Percentiles rank a stretch among this genome's conserved stretches.
Evolutionary conservation across 179 eudicot species (phyloP).

Genomic region (Gypsophila paniculata): DNA sequence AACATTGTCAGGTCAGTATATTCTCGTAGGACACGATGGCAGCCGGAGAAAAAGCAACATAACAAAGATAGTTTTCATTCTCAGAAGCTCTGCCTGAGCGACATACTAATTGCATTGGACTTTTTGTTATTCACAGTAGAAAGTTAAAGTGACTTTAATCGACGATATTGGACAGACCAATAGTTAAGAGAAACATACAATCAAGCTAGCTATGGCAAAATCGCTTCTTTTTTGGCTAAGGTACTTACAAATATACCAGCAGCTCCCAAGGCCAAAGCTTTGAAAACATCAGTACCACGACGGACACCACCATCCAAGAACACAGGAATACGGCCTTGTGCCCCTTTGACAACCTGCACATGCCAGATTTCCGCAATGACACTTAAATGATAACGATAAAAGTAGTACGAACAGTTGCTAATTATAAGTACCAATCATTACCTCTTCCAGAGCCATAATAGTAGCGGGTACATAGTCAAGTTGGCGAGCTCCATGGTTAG

Average conservation of each 20-base stretch:
- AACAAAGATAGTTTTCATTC: neutral
- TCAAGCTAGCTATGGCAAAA: neutral
- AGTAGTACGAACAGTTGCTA: neutral
- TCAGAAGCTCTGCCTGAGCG: too few species aligned
- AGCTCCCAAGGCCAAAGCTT: conserved; percentile 89
- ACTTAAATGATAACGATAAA: neutral
- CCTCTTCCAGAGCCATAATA: conserved; percentile 62
- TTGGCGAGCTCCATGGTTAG: conserved; percentile 71
- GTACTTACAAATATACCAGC: conserved; percentile 81
- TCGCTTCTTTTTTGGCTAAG: neutral
- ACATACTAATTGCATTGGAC: too few species aligned
- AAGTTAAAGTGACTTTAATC: too few species aligned
- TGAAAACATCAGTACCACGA: conserved; percentile 92
- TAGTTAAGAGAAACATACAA: neutral
- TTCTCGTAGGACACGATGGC: neutral
- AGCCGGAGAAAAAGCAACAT: neutral
- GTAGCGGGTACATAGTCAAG: conserved; percentile 60
- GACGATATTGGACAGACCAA: too few species aligned
- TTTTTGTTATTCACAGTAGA: too few species aligned
- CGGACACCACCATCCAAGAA: conserved; percentile 92
- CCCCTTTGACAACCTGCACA: conserved; percentile 72
- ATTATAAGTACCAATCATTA: conserved; percentile 15
- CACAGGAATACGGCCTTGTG: conserved; percentile 77
- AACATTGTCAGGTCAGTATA: neutral
- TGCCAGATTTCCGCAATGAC: neutral